phyloP scores from a whole-genome alignment of 192 early-diverging fungal species.

The Podila epigama region DNA sequence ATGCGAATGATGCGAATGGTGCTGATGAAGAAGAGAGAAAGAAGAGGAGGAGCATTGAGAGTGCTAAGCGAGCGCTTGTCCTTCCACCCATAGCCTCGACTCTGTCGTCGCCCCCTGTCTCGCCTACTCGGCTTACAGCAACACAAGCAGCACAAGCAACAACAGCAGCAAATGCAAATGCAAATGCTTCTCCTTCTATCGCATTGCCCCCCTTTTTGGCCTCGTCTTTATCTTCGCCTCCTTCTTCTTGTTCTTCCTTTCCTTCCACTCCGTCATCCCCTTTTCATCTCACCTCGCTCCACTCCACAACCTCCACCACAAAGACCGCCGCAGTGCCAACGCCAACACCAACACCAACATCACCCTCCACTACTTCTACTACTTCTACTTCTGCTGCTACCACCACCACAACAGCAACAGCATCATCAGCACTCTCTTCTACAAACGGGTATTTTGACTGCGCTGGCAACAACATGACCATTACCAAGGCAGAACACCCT shows the following conservation, averaged over 20 bases:
- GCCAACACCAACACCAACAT: background rate
- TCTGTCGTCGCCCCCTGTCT: background rate
- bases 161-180: background rate
- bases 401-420: background rate
- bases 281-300: background rate
- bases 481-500: background rate
- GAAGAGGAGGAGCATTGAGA: background rate
- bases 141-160: background rate
- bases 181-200: background rate
- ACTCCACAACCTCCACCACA: background rate
- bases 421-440: no score
- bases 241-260: slow-evolving; percentile 7
- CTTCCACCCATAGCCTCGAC: slow-evolving; percentile 10
- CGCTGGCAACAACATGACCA: no score
- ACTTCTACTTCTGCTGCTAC: background rate
- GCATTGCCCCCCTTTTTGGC: background rate
- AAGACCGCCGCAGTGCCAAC: background rate
- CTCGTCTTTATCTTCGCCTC: slow-evolving; percentile 7
- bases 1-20: background rate
- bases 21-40: background rate
- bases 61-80: slow-evolving; percentile 10
- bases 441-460: background rate
- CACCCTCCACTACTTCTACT: slow-evolving; percentile 12
- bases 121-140: background rate
- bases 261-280: background rate